Conservation (phyloP, 2,329 filamentous ascomycete genomes). For the Fusarium heterosporum region DNA sequence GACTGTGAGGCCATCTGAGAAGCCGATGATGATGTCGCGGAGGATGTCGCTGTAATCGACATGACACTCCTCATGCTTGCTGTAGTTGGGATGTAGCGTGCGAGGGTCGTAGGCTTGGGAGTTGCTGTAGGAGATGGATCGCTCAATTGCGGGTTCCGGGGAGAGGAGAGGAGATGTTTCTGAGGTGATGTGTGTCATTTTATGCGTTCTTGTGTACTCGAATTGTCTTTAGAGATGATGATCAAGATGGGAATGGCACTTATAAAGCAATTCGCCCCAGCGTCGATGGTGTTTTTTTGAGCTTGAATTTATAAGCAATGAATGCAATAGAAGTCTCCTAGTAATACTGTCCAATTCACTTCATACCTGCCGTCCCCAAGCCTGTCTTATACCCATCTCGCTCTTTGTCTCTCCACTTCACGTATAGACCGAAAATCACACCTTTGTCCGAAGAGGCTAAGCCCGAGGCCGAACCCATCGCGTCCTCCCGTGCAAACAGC, state of each 20-base stretch:
- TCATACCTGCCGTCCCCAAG: background rate
- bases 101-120: slow-evolving; percentile 30
- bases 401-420: slow-evolving; percentile 24
- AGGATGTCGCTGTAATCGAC: slow-evolving; percentile 60
- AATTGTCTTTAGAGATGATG: slow-evolving; percentile 9
- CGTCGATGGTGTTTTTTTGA: background rate
- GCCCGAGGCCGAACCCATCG: slow-evolving; percentile 20
- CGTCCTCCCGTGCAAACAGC: slow-evolving; percentile 4
- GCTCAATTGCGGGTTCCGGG: slow-evolving; percentile 49
- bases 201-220: background rate
- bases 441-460: slow-evolving; percentile 29
- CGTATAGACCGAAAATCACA: slow-evolving; percentile 17
- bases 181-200: slow-evolving; percentile 44
- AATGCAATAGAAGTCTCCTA: slow-evolving; percentile 1
- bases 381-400: slow-evolving; percentile 37
- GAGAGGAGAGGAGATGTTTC: slow-evolving; percentile 52
- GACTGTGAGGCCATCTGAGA: slow-evolving; percentile 82
- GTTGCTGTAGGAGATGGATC: slow-evolving; percentile 40
- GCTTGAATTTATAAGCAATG: slow-evolving; percentile 12
- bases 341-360: background rate
- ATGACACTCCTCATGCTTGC: slow-evolving; percentile 44
- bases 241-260: background rate
- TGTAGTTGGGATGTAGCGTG: slow-evolving; percentile 41
- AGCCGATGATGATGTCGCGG: slow-evolving; percentile 77
- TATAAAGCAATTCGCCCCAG: slow-evolving; percentile 17